Evolutionary conservation across 768 basidiomycete species (phyloP).

Genomic region (Boletus pseudopeckii): DNA sequence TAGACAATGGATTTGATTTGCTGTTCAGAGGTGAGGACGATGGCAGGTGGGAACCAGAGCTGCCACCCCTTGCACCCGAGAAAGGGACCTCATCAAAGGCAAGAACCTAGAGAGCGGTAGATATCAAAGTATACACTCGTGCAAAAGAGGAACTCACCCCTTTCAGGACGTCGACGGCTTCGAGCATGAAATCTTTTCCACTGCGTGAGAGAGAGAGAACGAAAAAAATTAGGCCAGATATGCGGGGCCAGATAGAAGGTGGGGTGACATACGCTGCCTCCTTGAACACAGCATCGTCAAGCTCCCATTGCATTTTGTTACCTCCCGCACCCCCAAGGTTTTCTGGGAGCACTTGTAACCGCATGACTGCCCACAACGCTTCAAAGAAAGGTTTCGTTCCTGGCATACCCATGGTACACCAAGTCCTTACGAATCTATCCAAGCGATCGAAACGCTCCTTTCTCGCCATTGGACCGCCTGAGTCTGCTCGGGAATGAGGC

Average conservation of each 20-base stretch:
- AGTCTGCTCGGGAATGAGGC: slow-evolving; percentile 68
- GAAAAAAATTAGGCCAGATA: slow-evolving; percentile 13
- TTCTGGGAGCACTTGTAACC: slow-evolving; percentile 77
- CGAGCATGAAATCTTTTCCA: slow-evolving; percentile 92
- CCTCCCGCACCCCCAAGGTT: slow-evolving; percentile 77
- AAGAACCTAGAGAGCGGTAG: slow-evolving; percentile 40
- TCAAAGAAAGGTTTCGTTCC: slow-evolving; percentile 82
- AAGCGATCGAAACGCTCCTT: slow-evolving; percentile 78
- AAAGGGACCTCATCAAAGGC: slow-evolving; percentile 71
- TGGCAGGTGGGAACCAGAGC: slow-evolving; percentile 37
- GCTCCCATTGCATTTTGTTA: slow-evolving; percentile 78
- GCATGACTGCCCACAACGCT: slow-evolving; percentile 70
- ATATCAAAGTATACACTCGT: slow-evolving; percentile 6
- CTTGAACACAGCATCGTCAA: slow-evolving; percentile 92
- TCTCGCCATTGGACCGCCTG: slow-evolving; percentile 57
- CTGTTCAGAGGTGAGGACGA: slow-evolving; percentile 49
- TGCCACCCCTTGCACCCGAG: slow-evolving; percentile 28
- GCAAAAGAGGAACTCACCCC: slow-evolving; percentile 53
- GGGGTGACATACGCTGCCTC: slow-evolving; percentile 77
- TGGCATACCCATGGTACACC: slow-evolving; percentile 86
- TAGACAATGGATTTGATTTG: slow-evolving; percentile 51
- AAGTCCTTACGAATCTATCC: slow-evolving; percentile 69
- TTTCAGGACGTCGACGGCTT: slow-evolving; percentile 86
- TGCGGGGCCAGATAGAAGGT: slow-evolving; percentile 3
- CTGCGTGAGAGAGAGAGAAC: slow-evolving; percentile 41